Evolutionary conservation across 1,139 yeast species (phyloP).

Genomic region (Protomyces inouyei): DNA sequence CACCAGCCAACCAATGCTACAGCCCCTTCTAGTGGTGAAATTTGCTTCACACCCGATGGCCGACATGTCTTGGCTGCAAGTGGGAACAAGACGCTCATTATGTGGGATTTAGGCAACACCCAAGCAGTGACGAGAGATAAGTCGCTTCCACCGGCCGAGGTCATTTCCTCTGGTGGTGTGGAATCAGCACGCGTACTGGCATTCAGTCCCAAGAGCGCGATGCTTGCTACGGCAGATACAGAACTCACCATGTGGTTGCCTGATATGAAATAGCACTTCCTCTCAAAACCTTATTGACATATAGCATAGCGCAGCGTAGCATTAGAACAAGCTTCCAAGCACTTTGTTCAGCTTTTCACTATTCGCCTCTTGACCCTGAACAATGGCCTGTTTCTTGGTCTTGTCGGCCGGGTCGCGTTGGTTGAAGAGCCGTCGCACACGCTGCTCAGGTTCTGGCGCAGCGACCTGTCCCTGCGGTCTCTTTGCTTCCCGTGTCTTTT

Average conservation of each 20-base stretch:
- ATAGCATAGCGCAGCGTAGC: not conserved
- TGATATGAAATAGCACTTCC: constrained; percentile 5
- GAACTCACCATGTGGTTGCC: constrained; percentile 27
- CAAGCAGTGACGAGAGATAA: constrained; percentile 37
- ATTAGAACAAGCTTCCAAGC: not conserved
- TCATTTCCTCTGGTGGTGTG: constrained; percentile 38
- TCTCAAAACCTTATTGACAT: not conserved
- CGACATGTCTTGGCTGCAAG: constrained; percentile 58
- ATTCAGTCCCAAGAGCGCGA: constrained; percentile 72
- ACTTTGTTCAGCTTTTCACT: not conserved
- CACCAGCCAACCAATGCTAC: constrained; percentile 8
- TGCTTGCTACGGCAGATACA: constrained; percentile 76
- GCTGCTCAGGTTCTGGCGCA: not conserved
- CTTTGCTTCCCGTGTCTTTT: constrained; percentile 46
- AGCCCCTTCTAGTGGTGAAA: constrained; percentile 46
- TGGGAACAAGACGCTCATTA: constrained; percentile 50
- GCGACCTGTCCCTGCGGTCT: constrained; percentile 21
- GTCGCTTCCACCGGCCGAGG: constrained; percentile 35
- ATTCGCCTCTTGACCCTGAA: not conserved
- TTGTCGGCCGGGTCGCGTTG: constrained; percentile 31
- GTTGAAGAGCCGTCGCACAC: constrained; percentile 31
- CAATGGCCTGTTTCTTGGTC: constrained; percentile 16
- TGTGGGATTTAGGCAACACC: constrained; percentile 57
- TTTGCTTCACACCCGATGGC: constrained; percentile 79
- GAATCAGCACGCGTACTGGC: constrained; percentile 57